Evolutionary conservation across 805 yeast species (phyloP), one percentile per base, ranked within the genome.

Genomic region (Cyberlindnera saturnus): DNA sequence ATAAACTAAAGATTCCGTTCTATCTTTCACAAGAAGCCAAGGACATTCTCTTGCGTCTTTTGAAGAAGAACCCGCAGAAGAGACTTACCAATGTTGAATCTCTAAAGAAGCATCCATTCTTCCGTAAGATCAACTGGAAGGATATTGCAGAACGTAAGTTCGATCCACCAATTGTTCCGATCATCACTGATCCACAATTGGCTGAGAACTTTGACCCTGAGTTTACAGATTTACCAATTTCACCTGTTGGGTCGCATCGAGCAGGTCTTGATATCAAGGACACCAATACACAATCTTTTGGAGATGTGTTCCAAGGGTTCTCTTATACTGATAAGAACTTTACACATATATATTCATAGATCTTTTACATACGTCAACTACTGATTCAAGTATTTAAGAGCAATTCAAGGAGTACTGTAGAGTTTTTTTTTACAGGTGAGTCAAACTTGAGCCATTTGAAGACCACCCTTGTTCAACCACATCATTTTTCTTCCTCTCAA

Each of bases 141-240:
- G 61, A 64, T 39, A 61, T 88, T 36, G 76, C 73, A 39, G 65
- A 63, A 20, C 57, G 63, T 26, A 62, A 63, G 1, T 62, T 75
- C 7, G 64, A 67, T 41, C 95, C 96, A 3, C 96, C 96, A 1
- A 82, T 88, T 31, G 66, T 79, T n/a, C 96, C 96, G 1, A 64
- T 86, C 6, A 77, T 89, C 35, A 84, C 95, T 0, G 81, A 87
- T 56, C 91, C 95, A 19, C 81, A 71, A 37, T 59, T 84, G 42
- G 96, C 96, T 0, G 96, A 88, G 59, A 88, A 88, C 56, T 88
- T 88, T 58, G 87, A 86, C 49, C 63, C 72, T 9, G 90, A 85
- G 46, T 88, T 88, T 63, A 88, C 96, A 0, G 73, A 73, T 8
- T 73, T 86, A 82, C 71, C 73, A 32, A 69, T 81, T 36, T 48